Evolutionary conservation across 2,329 filamentous ascomycete species (phyloP).

Genomic region (Colletotrichum musicola): DNA sequence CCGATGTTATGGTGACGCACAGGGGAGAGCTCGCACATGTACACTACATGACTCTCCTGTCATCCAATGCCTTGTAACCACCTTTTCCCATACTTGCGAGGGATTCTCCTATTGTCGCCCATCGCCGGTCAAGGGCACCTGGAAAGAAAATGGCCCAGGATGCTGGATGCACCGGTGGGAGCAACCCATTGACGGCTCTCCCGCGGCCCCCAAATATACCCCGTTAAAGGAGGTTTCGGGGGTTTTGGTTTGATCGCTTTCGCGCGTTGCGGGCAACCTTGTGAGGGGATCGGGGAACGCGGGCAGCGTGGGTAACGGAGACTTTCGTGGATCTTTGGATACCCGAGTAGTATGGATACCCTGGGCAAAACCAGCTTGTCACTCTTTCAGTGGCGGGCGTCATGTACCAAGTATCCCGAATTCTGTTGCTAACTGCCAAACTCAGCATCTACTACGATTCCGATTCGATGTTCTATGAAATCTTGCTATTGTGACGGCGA

Average conservation of each 20-base stretch:
- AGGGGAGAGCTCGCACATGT: neutral
- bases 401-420: neutral
- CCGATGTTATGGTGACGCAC: conserved; percentile 18
- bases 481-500: too few relatives aligned
- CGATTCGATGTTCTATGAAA: too few relatives aligned
- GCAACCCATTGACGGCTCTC: neutral
- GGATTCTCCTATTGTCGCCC: neutral
- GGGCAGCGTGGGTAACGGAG: conserved; percentile 4
- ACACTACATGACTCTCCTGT: conserved; percentile 32
- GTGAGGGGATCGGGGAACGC: neutral
- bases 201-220: conserved; percentile 7
- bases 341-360: neutral
- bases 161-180: neutral
- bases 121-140: conserved; percentile 21
- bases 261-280: conserved; percentile 5
- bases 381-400: neutral
- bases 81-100: neutral
- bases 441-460: neutral
- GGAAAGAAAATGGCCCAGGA: neutral
- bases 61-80: conserved; percentile 11
- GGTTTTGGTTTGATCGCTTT: neutral
- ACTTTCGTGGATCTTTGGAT: neutral
- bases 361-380: neutral
- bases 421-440: neutral
- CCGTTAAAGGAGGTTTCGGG: conserved; percentile 5